Evolutionary conservation across 2,329 filamentous ascomycete species (phyloP), one percentile per base, ranked within the genome.

Genomic region (Trichoderma koningii): DNA sequence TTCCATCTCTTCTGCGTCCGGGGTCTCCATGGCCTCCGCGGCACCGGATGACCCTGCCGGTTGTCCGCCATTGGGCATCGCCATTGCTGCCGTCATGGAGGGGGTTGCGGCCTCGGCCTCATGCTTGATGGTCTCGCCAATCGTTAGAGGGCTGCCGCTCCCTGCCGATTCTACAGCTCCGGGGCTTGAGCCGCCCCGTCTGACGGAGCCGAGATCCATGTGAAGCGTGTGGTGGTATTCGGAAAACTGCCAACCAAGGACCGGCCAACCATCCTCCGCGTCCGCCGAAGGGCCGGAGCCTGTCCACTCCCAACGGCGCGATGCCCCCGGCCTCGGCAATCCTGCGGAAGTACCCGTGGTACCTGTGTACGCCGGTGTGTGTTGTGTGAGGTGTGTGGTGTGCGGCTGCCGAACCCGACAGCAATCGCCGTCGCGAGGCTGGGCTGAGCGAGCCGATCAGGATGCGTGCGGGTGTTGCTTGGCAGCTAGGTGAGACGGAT

Each of bases 131-230:
- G 3, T 41, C 55, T 51, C 55, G 62, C 30, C 28, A 26, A 23
- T 34, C 55, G 55, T n/a, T 7, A 23, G 41, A 26, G 57, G 52
- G 45, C 64, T 55, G 44, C 34, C 51, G 23, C 50, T 55, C 4
- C 30, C 53, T 23, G 57, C 41, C 7, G 65, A 64, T n/a, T 61
- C 62, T 60, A 62, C 62, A 21, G 44, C 52, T 41, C 50, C 62
- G 53, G 65, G 65, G 53, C 62, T 55, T 38, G 44, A 51, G 61
- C 47, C 62, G 55, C 57, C 55, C 28, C 56, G 50, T 47, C 59
- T 55, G 14, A 50, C 30, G 42, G 61, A 52, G 14, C 48, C 55
- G 50, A 52, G 50, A 56, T 57, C 57, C 65, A 66, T 66, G 41
- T 38, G 28, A 45, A 51, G n/a, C 38, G 30, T 64, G 61, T 41